These are phyloP conservation scores for Fusarium sp. DNA, from an alignment of 2,329 filamentous ascomycete species.

Conservation along the genomic window DNA sequence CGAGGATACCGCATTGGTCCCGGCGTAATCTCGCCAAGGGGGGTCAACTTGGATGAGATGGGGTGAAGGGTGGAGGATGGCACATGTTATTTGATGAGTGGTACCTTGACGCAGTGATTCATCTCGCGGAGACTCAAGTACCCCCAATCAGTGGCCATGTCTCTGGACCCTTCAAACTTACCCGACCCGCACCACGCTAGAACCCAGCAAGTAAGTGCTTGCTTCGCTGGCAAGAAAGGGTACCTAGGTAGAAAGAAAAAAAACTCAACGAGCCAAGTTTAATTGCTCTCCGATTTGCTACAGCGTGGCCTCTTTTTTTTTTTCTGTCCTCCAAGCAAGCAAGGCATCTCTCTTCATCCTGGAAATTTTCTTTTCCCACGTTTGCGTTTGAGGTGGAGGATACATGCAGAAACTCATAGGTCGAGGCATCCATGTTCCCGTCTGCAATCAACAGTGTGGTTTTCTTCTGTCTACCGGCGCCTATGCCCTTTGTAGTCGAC, in stretches of 20 bases:
- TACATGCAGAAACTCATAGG: conserved; percentile 3
- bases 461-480: neutral
- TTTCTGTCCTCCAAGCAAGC: neutral
- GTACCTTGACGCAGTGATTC: neutral
- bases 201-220: conserved; percentile 17
- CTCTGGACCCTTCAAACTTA: conserved; percentile 16
- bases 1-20: conserved; percentile 41
- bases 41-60: conserved; percentile 21
- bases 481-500: neutral
- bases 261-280: neutral
- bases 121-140: neutral
- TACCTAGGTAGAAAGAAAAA: neutral
- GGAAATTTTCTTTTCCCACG: neutral
- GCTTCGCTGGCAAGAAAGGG: conserved; percentile 38
- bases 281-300: conserved; percentile 3
- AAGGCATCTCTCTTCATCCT: neutral
- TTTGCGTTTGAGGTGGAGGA: conserved; percentile 2
- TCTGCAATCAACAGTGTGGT: neutral
- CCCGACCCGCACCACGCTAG: conserved; percentile 21
- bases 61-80: conserved; percentile 13
- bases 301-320: conserved; percentile 9
- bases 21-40: conserved; percentile 46
- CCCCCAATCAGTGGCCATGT: neutral
- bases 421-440: neutral
- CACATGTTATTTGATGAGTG: conserved; percentile 7